Percentiles rank a stretch among this genome's conserved stretches.
Evolutionary conservation across 2,329 filamentous ascomycete species (phyloP).

Genomic region (Talaromyces pinophilus): DNA sequence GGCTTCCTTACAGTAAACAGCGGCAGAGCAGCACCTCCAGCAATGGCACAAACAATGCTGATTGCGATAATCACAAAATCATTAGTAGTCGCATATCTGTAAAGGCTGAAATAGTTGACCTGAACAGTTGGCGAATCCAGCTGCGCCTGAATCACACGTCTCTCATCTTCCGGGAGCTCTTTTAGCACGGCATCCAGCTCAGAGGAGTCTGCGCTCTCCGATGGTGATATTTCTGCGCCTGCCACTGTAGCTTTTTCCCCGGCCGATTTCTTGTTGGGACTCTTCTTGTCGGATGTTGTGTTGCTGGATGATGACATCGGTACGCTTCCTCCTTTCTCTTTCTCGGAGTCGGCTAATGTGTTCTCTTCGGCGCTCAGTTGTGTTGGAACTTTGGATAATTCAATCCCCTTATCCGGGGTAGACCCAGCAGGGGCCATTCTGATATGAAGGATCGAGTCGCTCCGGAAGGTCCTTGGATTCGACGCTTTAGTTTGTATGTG

Average conservation of each 20-base stretch:
- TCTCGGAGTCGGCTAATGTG: conserved; percentile 2
- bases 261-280: background rate
- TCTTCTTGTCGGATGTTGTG: background rate
- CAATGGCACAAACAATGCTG: conserved; percentile 65
- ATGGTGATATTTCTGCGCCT: conserved; percentile 29
- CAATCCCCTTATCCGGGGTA: conserved; percentile 1
- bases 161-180: conserved; percentile 67
- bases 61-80: conserved; percentile 66
- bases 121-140: conserved; percentile 65
- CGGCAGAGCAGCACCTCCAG: conserved; percentile 72
- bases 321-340: background rate
- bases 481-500: background rate
- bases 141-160: conserved; percentile 67
- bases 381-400: background rate
- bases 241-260: conserved; percentile 22
- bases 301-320: background rate
- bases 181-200: conserved; percentile 57
- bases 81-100: conserved; percentile 67
- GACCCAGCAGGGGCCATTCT: background rate
- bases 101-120: conserved; percentile 66
- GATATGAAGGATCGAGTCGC: background rate
- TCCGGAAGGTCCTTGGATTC: background rate
- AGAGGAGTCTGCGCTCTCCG: conserved; percentile 34
- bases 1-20: conserved; percentile 62
- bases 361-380: conserved; percentile 4